Conservation (phyloP, 495 filamentous ascomycete species). For the Xylaria bambusicola region DNA sequence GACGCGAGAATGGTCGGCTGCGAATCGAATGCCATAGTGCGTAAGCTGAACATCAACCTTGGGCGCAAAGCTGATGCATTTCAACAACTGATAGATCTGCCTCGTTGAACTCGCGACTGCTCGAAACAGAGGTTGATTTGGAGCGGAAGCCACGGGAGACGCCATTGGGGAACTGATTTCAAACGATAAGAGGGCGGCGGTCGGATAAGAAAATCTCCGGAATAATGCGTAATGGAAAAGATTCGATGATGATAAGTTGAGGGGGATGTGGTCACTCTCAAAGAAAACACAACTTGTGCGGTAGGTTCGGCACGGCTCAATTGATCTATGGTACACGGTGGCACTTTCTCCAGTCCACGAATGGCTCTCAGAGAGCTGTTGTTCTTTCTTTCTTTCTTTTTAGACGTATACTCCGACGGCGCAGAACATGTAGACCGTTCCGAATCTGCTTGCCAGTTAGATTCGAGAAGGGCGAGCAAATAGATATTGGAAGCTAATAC, state of each 20-base stretch:
- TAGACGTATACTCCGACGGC: constrained; percentile 98
- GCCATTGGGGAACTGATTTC: constrained; percentile 4
- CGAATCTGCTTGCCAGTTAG: constrained; percentile 65
- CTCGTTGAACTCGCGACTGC: constrained; percentile 85
- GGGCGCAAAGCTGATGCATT: constrained; percentile 78
- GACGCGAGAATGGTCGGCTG: constrained; percentile 77
- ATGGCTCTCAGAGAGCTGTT: constrained; percentile 28
- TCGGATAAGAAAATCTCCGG: neutral
- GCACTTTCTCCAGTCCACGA: constrained; percentile 29
- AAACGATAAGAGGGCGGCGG: neutral
- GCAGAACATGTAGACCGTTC: constrained; percentile 97
- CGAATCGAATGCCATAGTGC: constrained; percentile 79
- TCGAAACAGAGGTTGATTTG: constrained; percentile 63
- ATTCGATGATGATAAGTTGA: neutral
- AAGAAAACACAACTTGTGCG: constrained; percentile 14
- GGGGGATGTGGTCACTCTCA: constrained; percentile 7
- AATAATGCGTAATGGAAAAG: neutral
- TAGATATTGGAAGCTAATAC: constrained; percentile 29
- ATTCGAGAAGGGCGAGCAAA: neutral
- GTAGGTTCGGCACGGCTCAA: constrained; percentile 25
- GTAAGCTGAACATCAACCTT: constrained; percentile 85
- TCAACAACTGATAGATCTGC: constrained; percentile 85
- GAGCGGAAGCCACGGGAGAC: constrained; percentile 10
- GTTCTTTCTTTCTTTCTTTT: constrained; percentile 41
- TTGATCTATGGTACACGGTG: constrained; percentile 47